A percentile compares a stretch with the other conserved stretches of the same genome.
phyloP scores from a whole-genome alignment of 2,329 filamentous ascomycete species.

The Mariannaea elegans region DNA sequence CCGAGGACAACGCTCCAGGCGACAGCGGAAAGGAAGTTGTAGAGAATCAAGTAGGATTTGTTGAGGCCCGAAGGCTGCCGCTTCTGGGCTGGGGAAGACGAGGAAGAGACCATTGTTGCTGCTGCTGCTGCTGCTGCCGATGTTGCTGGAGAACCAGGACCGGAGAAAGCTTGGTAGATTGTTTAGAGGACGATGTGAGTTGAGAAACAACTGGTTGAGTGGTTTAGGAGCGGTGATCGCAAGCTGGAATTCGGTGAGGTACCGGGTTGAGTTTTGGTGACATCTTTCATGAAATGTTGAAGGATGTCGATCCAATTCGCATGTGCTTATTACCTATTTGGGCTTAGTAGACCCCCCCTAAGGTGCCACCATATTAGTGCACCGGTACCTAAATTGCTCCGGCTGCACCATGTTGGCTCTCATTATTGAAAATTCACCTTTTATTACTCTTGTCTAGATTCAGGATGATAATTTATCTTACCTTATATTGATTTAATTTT shows the following conservation, averaged over 20 bases:
- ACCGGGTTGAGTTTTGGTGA: not conserved
- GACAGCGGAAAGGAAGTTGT: conserved; percentile 81
- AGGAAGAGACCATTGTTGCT: conserved; percentile 34
- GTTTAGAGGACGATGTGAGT: too few species aligned
- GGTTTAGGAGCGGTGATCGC: too few species aligned
- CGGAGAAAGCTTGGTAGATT: not conserved
- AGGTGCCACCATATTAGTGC: too few species aligned
- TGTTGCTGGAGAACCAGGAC: too few species aligned
- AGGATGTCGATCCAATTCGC: conserved; percentile 21
- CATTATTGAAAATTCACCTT: too few species aligned
- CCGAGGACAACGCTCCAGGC: conserved; percentile 83
- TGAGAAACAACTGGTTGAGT: too few species aligned
- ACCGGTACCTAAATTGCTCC: too few species aligned
- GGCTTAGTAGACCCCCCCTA: conserved; percentile 20
- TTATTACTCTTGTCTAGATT: too few species aligned
- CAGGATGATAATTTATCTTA: too few species aligned
- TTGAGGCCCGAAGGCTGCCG: conserved; percentile 51
- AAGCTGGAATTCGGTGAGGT: not conserved
- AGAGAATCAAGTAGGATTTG: conserved; percentile 79
- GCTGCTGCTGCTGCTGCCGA: too few species aligned
- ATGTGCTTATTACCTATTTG: conserved; percentile 22
- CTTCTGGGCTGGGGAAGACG: conserved; percentile 33
- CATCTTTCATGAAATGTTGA: conserved; percentile 24
- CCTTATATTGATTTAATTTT: too few species aligned
- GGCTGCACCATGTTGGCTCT: too few species aligned